Conservation (phyloP, 352 stramenopile genomes). For the Phytophthora pluvialis region DNA sequence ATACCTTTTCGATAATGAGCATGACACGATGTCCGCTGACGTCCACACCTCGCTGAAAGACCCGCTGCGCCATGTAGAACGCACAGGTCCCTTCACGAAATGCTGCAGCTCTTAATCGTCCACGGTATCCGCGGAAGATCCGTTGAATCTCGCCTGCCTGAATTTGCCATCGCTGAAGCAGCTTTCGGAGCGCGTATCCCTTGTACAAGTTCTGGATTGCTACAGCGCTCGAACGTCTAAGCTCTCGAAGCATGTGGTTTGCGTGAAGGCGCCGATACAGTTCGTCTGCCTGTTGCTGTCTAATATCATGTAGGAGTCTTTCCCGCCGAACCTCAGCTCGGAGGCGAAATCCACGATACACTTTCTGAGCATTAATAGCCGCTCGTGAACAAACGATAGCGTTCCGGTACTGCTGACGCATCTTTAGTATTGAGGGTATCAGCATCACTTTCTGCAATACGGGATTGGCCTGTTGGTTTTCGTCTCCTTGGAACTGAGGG, state of each 20-base stretch:
- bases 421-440: conserved; percentile 53
- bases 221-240: conserved; percentile 47
- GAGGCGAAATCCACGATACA: conserved; percentile 67
- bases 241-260: conserved; percentile 53
- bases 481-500: neutral
- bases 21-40: conserved; percentile 55
- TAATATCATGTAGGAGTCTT: conserved; percentile 47
- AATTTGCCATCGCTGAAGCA: conserved; percentile 37
- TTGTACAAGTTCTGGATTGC: conserved; percentile 70
- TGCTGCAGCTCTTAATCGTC: conserved; percentile 56
- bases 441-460: conserved; percentile 44
- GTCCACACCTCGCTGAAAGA: conserved; percentile 65
- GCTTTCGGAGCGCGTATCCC: conserved; percentile 45
- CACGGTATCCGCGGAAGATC: conserved; percentile 57
- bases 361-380: conserved; percentile 52
- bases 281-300: conserved; percentile 56
- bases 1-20: conserved; percentile 70
- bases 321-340: conserved; percentile 54
- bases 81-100: conserved; percentile 73
- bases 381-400: conserved; percentile 33
- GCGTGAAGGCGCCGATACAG: conserved; percentile 41
- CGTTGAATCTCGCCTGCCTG: conserved; percentile 56
- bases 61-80: conserved; percentile 71
- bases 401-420: conserved; percentile 35
- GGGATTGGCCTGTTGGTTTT: neutral